A percentile compares a stretch with the other conserved stretches of the same genome.
Evolutionary conservation across 495 filamentous ascomycete genomes (phyloP).

Genomic region (Talaromyces ruber): DNA sequence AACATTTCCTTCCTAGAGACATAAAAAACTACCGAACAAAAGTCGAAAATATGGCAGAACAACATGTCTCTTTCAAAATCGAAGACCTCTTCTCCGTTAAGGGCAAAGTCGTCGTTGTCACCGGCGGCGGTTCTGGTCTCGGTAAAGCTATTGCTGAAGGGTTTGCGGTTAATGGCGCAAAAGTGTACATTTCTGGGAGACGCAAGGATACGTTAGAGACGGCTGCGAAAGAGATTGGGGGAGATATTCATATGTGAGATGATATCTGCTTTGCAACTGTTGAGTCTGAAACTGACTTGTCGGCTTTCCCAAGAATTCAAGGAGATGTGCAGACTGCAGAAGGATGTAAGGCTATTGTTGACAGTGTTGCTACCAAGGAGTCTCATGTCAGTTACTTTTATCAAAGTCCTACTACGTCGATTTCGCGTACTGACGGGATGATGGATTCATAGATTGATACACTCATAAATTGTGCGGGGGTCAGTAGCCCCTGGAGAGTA

Average conservation of each 20-base stretch:
- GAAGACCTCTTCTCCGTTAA: slow-evolving; percentile 40
- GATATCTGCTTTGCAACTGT: no score
- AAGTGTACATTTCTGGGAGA: slow-evolving; percentile 63
- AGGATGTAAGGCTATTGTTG: neutral
- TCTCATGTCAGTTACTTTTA: neutral
- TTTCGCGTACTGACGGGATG: no score
- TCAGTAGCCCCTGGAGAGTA: neutral
- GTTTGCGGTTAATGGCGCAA: slow-evolving; percentile 56
- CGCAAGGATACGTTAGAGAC: slow-evolving; percentile 17
- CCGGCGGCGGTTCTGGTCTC: slow-evolving; percentile 24
- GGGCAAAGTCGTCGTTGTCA: slow-evolving; percentile 47
- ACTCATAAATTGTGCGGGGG: neutral
- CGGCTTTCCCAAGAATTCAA: neutral
- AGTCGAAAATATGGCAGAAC: neutral
- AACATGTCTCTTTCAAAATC: neutral
- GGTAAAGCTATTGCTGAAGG: slow-evolving; percentile 10
- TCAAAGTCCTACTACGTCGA: no score
- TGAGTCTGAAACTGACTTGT: neutral
- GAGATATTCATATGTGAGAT: neutral
- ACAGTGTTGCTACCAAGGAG: neutral
- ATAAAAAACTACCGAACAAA: neutral
- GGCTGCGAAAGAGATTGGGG: neutral
- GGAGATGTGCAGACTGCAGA: neutral
- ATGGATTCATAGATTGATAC: neutral
- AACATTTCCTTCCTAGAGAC: neutral